These are phyloP conservation scores for Arthrobotrys musiformis DNA, from an alignment of 2,329 filamentous ascomycete species.

Conservation along the genomic window DNA sequence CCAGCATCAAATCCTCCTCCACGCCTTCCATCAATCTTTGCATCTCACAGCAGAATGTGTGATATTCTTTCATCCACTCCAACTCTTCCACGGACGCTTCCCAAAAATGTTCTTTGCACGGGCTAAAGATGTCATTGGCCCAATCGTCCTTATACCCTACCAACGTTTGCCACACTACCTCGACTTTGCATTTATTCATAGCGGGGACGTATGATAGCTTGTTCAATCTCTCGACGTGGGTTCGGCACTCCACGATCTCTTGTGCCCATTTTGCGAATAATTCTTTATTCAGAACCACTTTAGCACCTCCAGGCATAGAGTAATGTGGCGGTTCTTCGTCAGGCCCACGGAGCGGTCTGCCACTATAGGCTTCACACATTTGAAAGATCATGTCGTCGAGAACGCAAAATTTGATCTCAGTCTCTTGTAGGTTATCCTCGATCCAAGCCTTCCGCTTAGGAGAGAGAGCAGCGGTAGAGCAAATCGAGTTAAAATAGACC, in stretches of 20 bases:
- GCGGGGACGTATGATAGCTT: conserved; percentile 21
- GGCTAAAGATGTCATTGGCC: conserved; percentile 37
- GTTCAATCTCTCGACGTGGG: conserved; percentile 8
- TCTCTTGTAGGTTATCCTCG: not conserved
- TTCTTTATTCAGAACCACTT: not conserved
- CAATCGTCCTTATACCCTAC: conserved; percentile 23
- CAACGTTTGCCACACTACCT: conserved; percentile 24
- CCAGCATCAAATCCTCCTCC: conserved; percentile 35
- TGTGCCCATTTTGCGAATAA: not conserved
- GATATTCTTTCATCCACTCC: conserved; percentile 34
- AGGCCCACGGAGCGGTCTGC: not conserved
- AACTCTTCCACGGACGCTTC: conserved; percentile 5
- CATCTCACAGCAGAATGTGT: conserved; percentile 34
- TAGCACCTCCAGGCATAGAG: not conserved
- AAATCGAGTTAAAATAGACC: conserved; percentile 39
- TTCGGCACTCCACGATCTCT: not conserved
- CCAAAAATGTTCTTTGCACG: conserved; percentile 13
- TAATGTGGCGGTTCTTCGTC: not conserved
- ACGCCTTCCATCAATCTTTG: conserved; percentile 7
- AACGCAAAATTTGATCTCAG: not conserved
- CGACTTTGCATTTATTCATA: conserved; percentile 39
- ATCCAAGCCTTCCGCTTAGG: not conserved
- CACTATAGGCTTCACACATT: conserved; percentile 34
- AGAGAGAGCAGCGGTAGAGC: conserved; percentile 8
- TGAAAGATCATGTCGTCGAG: conserved; percentile 42